Evolutionary conservation across 257 asterid species (phyloP).

Genomic region (Solanum pinnatisectum): DNA sequence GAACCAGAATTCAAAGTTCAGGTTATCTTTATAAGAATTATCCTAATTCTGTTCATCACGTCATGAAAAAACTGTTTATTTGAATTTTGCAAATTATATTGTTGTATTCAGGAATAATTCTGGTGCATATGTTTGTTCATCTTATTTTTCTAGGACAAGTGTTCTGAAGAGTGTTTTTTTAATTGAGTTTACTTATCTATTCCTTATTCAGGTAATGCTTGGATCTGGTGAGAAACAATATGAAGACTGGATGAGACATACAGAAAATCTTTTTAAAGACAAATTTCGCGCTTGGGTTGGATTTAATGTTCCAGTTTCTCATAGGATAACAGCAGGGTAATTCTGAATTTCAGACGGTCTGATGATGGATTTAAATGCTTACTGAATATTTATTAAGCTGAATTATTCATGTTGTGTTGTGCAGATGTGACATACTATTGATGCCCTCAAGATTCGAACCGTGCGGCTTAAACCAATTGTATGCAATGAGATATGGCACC

Average conservation of each 20-base stretch:
- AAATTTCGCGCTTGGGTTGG: slow-evolving; percentile 97
- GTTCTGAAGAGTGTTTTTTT: neutral
- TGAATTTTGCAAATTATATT: neutral
- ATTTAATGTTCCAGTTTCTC: slow-evolving; percentile 88
- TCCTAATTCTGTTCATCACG: neutral
- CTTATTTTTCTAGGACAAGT: neutral
- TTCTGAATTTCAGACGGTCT: neutral
- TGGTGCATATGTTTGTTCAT: neutral
- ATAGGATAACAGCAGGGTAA: slow-evolving; percentile 87
- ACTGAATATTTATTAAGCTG: neutral
- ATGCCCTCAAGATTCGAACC: slow-evolving; percentile 99
- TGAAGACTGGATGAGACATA: slow-evolving; percentile 94
- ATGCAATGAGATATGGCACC: slow-evolving; percentile 95
- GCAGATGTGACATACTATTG: slow-evolving; percentile 82
- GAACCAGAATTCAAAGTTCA: neutral
- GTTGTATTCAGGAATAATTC: neutral
- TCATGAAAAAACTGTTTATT: neutral
- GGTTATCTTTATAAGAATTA: neutral
- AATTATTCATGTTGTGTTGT: neutral
- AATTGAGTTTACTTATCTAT: neutral
- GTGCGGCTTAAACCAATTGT: slow-evolving; percentile 88
- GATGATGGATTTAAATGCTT: neutral
- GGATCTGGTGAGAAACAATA: slow-evolving; percentile 97
- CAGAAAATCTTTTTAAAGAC: slow-evolving; percentile 46
- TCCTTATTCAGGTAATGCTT: slow-evolving; percentile 68